Base-by-base conservation (phyloP, 2,329 filamentous ascomycete genomes). In the Cladobotryum mycophilum region DNA sequence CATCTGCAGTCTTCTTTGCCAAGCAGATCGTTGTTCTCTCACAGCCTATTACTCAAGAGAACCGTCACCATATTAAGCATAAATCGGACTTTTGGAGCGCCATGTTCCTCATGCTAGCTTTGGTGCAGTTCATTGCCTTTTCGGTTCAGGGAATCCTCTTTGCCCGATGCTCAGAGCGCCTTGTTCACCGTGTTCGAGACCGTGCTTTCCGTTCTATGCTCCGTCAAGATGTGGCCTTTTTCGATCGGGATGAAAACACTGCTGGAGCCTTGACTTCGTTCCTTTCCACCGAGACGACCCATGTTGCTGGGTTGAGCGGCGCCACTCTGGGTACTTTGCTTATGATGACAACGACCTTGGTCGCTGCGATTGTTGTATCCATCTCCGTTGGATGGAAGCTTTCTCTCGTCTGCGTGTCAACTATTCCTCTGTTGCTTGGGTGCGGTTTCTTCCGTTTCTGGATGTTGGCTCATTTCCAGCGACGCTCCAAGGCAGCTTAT, bases 151-250 rank as follows among this genome's bases (percentile, higher is more conserved):
- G 89, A 47, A 61, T 86, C 47, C 74, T 84, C 3, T 92, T 97
- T 59, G 91, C 89, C 15, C 84, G 83, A 61, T 91, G 88, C 70
- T 93, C 89, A 13, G 89, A 95, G 71, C 79, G 83, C 37, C 79
- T 97, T 18, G 80, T 96, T 49, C 88, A 89, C 64, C 84, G 89
- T n/a, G 89, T 92, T 1, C 82, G 93, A 60, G 84, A 93, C 66
- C 76, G 76, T 51, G 87, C 91, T 11, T 96, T 99, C 74, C 80
- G 91, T 33, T 78, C 85, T 25, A 89, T 99, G 74, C 81, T 97
- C 47, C 87, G 91, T 56, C 92, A 97, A 69, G 93, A 97, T 56
- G 92, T 97, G 52, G 76, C 83, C 30, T 97, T 91, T 68, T 99
- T 96, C 60, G 93, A 97, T 67, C 78, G 77, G 43, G 89, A 95